Percentiles rank a stretch among this genome's conserved stretches.
These are phyloP conservation scores for Penicillium sp. DNA, from an alignment of 2,329 filamentous ascomycete species.

Conservation along the genomic window DNA sequence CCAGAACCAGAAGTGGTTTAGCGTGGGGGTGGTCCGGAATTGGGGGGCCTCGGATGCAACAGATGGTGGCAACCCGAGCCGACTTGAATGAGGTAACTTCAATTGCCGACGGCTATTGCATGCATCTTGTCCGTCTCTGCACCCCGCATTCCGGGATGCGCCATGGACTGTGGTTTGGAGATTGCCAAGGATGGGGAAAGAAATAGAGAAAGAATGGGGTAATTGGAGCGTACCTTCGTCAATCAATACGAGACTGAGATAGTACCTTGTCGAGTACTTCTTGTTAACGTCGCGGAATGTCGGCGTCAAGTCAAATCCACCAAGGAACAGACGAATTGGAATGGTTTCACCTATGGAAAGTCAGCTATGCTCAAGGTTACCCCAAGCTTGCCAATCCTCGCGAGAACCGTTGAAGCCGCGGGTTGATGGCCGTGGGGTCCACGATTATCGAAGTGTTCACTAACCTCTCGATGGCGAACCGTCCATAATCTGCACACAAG, in stretches of 20 bases:
- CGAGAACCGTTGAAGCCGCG: no score
- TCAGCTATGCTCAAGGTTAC: constrained; percentile 19
- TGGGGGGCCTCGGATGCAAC: constrained; percentile 13
- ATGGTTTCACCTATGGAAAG: constrained; percentile 70
- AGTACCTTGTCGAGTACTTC: constrained; percentile 98
- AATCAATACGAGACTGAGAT: constrained; percentile 91
- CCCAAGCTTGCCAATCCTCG: neutral
- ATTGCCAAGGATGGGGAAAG: neutral
- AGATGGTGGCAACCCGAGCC: constrained; percentile 20
- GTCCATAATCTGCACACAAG: constrained; percentile 77
- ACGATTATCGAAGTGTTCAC: constrained; percentile 16
- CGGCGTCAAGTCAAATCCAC: constrained; percentile 94
- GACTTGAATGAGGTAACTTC: constrained; percentile 20
- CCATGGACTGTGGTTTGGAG: neutral
- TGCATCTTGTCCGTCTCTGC: constrained; percentile 6
- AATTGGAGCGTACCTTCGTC: constrained; percentile 67
- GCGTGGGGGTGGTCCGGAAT: constrained; percentile 32
- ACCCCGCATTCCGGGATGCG: constrained; percentile 4
- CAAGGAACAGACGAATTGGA: constrained; percentile 92
- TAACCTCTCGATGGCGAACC: constrained; percentile 92
- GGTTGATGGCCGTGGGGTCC: neutral
- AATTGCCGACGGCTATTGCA: constrained; percentile 40
- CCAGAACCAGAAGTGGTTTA: constrained; percentile 24
- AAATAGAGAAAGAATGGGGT: neutral
- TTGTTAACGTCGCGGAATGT: constrained; percentile 99